phyloP scores from a whole-genome alignment of 1,284 basidiomycete species.

The Boletellus deceptivus region DNA sequence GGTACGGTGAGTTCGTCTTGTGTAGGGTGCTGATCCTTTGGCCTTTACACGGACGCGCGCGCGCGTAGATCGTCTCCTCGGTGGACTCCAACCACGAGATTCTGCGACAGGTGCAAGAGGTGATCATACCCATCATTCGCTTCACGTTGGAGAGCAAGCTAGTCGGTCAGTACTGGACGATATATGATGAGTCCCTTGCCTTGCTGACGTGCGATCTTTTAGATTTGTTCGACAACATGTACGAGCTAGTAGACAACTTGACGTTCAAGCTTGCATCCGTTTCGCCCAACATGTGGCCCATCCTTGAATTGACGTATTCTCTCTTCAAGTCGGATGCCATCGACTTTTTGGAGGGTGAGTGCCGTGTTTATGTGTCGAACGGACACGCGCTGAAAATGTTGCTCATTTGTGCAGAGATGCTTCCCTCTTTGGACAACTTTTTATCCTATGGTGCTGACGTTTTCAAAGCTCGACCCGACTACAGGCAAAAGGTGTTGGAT shows the following conservation, averaged over 20 bases:
- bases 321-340: slow-evolving; percentile 84
- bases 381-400: not conserved
- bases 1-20: slow-evolving; percentile 51
- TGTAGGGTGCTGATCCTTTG: not conserved
- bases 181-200: not conserved
- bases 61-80: slow-evolving; percentile 59
- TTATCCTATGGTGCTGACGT: slow-evolving; percentile 80
- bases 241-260: slow-evolving; percentile 81
- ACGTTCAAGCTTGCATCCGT: slow-evolving; percentile 82
- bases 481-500: slow-evolving; percentile 80
- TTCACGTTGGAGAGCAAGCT: slow-evolving; percentile 76
- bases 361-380: not conserved
- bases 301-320: slow-evolving; percentile 81
- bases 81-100: slow-evolving; percentile 77
- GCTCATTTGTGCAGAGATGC: slow-evolving; percentile 69
- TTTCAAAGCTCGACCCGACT: slow-evolving; percentile 72
- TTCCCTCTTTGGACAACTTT: slow-evolving; percentile 88
- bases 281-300: slow-evolving; percentile 81
- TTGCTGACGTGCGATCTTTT: not conserved
- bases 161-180: slow-evolving; percentile 49
- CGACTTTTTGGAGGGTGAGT: slow-evolving; percentile 80
- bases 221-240: slow-evolving; percentile 90
- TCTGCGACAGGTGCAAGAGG: slow-evolving; percentile 76
- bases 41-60: not conserved
- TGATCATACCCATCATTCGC: slow-evolving; percentile 75